A percentile compares a stretch with the other conserved stretches of the same genome.
Conservation (phyloP, 768 basidiomycete genomes). For the Goffeauzyma gilvescens region DNA sequence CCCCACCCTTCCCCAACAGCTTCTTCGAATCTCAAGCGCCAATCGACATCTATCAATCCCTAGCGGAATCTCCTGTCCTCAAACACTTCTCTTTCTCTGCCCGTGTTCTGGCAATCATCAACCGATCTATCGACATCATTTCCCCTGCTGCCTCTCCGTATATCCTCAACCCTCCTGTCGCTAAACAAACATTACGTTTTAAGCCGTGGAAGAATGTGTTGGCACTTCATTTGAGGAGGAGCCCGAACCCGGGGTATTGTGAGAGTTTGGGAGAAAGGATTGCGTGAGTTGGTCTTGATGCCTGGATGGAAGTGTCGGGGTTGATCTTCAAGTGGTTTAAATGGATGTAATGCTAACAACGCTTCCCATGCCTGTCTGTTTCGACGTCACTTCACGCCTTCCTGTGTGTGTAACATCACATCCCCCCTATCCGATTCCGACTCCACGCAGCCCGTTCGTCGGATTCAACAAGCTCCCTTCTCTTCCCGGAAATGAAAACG, state of each 20-base stretch:
- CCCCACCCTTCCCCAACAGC: slow-evolving; percentile 5
- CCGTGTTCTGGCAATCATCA: slow-evolving; percentile 22
- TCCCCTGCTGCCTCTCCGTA: slow-evolving; percentile 17
- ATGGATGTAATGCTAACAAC: too few species aligned
- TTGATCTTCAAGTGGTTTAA: not conserved
- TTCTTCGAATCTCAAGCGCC: slow-evolving; percentile 28
- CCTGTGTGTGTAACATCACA: not conserved
- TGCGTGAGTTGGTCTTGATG: slow-evolving; percentile 16
- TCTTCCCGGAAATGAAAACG: slow-evolving; percentile 30
- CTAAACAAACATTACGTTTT: too few species aligned
- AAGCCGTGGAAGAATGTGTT: slow-evolving; percentile 25
- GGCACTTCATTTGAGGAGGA: slow-evolving; percentile 24
- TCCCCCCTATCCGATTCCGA: too few species aligned
- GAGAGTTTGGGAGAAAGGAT: slow-evolving; percentile 9
- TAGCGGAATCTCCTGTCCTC: slow-evolving; percentile 24
- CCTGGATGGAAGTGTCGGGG: not conserved
- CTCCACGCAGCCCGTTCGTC: slow-evolving; percentile 19
- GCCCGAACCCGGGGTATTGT: slow-evolving; percentile 9
- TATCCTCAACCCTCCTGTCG: slow-evolving; percentile 3
- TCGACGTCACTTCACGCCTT: not conserved
- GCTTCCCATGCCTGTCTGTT: not conserved
- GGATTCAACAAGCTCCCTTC: slow-evolving; percentile 27
- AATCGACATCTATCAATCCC: slow-evolving; percentile 18
- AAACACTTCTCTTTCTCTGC: slow-evolving; percentile 28
- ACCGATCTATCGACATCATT: slow-evolving; percentile 15